Evolutionary conservation across 106 monocot species (phyloP).

Genomic region (Apostasia shenzhenica): DNA sequence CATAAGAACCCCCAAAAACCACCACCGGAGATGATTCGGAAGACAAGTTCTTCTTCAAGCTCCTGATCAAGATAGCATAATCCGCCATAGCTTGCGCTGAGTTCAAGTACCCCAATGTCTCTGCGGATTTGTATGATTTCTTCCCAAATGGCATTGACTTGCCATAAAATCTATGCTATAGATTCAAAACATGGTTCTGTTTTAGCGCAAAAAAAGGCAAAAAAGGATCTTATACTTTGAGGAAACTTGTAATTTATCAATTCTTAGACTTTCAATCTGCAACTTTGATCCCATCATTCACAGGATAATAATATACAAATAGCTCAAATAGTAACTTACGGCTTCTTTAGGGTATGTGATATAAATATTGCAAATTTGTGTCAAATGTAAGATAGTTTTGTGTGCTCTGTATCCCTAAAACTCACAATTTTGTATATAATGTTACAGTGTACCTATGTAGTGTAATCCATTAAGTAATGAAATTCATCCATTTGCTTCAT

Average conservation of each 20-base stretch:
- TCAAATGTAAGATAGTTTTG: too few species aligned
- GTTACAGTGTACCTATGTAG: too few species aligned
- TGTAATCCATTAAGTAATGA: too few species aligned
- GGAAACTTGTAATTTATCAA: neutral
- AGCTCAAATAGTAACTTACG: too few species aligned
- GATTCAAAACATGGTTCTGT: neutral
- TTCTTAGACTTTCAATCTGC: neutral
- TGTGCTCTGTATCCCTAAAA: too few species aligned
- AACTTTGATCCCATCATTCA: too few species aligned
- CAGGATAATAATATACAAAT: too few species aligned
- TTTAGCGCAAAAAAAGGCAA: neutral
- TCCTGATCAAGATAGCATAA: constrained; percentile 67
- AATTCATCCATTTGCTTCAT: too few species aligned
- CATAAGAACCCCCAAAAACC: constrained; percentile 92
- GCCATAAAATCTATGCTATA: constrained; percentile 91
- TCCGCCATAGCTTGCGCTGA: constrained; percentile 84
- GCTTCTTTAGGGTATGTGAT: too few species aligned
- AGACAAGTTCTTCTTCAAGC: constrained; percentile 81
- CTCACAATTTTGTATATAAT: too few species aligned
- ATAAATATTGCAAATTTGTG: too few species aligned
- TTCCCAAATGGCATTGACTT: constrained; percentile 81
- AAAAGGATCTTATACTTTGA: neutral
- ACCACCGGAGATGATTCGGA: constrained; percentile 83
- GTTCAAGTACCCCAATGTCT: constrained; percentile 65
- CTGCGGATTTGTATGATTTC: constrained; percentile 38